These are phyloP conservation scores for Barbarea vulgaris DNA, from an alignment of 345 rosid species.

Conservation along the genomic window DNA sequence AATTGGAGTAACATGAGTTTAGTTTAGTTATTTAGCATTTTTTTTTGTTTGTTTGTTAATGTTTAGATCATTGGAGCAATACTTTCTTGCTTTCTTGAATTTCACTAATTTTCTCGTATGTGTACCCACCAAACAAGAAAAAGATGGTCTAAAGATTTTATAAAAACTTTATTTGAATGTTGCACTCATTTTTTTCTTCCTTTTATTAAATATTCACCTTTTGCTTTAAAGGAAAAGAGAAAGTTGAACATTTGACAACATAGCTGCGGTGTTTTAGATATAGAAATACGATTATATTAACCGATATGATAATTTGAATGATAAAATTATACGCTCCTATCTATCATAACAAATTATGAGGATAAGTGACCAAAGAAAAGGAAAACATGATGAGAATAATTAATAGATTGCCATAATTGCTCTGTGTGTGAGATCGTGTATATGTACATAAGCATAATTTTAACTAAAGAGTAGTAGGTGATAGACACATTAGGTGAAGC, in stretches of 20 bases:
- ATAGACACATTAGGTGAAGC: constrained; percentile 45
- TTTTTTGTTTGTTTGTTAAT: not conserved
- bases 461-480: constrained; percentile 28
- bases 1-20: constrained; percentile 14
- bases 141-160: constrained; percentile 40
- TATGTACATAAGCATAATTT: constrained; percentile 21
- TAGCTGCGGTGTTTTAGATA: constrained; percentile 6
- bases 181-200: constrained; percentile 34
- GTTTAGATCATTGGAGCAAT: constrained; percentile 7
- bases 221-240: constrained; percentile 40
- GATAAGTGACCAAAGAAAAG: constrained; percentile 1
- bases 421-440: constrained; percentile 24
- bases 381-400: constrained; percentile 21
- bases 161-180: constrained; percentile 40
- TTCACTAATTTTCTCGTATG: constrained; percentile 37
- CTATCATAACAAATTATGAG: constrained; percentile 38
- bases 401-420: constrained; percentile 1
- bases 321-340: constrained; percentile 27
- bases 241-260: constrained; percentile 25
- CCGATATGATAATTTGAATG: constrained; percentile 23
- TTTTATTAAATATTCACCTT: constrained; percentile 31
- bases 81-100: constrained; percentile 33
- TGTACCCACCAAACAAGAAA: constrained; percentile 44
- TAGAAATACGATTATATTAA: not conserved
- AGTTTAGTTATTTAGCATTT: not conserved